Base-by-base conservation (phyloP, 257 asterid genomes). In the Fraxinus quadrangulata region DNA sequence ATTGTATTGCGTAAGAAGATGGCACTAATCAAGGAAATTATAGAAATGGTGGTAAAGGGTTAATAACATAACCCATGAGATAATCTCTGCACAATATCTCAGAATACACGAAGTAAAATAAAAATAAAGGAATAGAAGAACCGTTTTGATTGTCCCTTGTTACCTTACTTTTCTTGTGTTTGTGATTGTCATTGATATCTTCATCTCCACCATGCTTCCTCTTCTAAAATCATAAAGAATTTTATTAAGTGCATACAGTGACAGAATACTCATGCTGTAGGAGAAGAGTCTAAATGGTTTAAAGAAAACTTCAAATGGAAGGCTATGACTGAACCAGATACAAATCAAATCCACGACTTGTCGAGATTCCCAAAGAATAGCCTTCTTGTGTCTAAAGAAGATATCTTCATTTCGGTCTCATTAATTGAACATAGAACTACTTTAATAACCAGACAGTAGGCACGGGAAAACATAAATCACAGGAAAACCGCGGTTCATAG, bases 81-180 rank as follows among this genome's bases (percentile, higher is more conserved):
- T 16, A 6, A 73, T 14, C 12, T 28, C 28, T 1, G 17, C 28
- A 30, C n/a, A 49, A 72, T 45, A 30, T 28, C 26, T 13, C 11
- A 13, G 39, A 16, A 65, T 39, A 42, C 12, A 47, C 66, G 24
- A 33, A 28, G 45, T 66, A 59, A 7, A 67, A 11, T 17, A n/a
- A 67, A 28, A 76, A 67, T 7, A 23, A 61, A 61, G 5, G 33
- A 61, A 5, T 23, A 31, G 59, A 49, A n/a, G 8, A 14, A 24
- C n/a, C 2, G 2, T 2, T 2, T 70, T n/a, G 30, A 36, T 21
- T 72, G 66, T 66, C 69, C 81, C 17, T 28, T 76, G 45, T 77
- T 86, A 89, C 92, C 94, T 89, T 89, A 76, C 89, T 86, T 83
- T 83, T 87, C 90, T 87, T 89, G 90, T 86, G 94, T 79, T 86